Evolutionary conservation across 805 yeast species (phyloP).

Genomic region (Grigorovia yakushimaensis): DNA sequence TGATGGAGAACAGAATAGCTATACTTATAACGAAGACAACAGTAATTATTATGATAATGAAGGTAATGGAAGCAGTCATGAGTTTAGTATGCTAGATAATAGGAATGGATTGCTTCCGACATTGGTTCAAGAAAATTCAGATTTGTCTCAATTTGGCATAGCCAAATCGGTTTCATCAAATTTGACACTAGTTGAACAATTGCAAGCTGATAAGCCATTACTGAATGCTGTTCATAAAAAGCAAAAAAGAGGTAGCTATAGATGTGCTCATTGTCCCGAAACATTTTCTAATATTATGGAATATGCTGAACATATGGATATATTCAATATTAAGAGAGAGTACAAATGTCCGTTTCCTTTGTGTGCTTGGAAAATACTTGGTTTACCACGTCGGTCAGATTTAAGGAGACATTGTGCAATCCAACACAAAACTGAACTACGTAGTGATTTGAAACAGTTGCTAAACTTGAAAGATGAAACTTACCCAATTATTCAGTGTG

Average conservation of each 20-base stretch:
- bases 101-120: background rate
- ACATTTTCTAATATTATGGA: constrained; percentile 31
- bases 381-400: constrained; percentile 40
- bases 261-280: constrained; percentile 39
- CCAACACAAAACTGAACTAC: constrained; percentile 33
- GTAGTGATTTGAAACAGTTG: constrained; percentile 17
- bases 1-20: background rate
- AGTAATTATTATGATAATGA: background rate
- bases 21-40: background rate
- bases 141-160: background rate
- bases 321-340: constrained; percentile 29
- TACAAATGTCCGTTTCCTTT: constrained; percentile 37
- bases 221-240: constrained; percentile 24
- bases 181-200: constrained; percentile 13
- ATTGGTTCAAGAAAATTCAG: background rate
- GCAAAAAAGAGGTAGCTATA: constrained; percentile 35
- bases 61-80: background rate
- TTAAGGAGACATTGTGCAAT: constrained; percentile 41
- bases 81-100: background rate
- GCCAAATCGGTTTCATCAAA: background rate
- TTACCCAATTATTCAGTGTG: constrained; percentile 26
- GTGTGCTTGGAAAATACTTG: constrained; percentile 42
- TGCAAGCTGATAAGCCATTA: constrained; percentile 21
- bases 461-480: constrained; percentile 23
- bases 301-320: constrained; percentile 38